phyloP scores from a whole-genome alignment of 2,329 filamentous ascomycete species.

The Sporothrix phasma region DNA sequence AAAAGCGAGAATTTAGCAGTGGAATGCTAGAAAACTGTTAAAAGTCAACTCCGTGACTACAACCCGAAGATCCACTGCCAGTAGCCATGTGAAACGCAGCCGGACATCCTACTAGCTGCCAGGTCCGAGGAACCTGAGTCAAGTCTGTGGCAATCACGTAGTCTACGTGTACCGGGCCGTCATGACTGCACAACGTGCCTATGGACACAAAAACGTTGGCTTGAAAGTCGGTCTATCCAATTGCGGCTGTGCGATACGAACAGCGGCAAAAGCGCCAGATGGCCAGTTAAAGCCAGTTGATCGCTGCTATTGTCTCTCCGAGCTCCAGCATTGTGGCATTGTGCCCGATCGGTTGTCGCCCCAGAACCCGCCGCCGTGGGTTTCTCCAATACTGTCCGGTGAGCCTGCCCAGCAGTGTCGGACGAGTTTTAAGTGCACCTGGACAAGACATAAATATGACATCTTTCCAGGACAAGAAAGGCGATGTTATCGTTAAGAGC shows the following conservation, averaged over 20 bases:
- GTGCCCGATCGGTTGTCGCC: neutral
- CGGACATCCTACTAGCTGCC: constrained; percentile 9
- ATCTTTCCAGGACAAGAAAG: neutral
- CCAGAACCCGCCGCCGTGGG: constrained; percentile 7
- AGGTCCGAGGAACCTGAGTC: neutral
- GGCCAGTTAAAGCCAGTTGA: neutral
- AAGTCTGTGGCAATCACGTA: neutral
- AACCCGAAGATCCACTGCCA: no score
- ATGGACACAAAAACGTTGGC: neutral
- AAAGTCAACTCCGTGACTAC: neutral
- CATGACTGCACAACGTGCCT: no score
- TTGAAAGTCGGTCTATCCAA: neutral
- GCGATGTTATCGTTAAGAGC: no score
- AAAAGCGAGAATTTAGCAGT: neutral
- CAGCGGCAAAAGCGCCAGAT: neutral
- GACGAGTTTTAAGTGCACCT: rapidly evolving
- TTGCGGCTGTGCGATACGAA: neutral
- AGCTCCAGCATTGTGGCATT: neutral
- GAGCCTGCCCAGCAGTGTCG: neutral
- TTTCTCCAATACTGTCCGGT: constrained; percentile 20
- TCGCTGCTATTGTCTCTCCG: neutral
- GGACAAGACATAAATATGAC: neutral
- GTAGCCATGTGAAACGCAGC: constrained; percentile 5
- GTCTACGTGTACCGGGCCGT: neutral
- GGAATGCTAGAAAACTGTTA: neutral